A percentile compares a stretch with the other conserved stretches of the same genome.
Evolutionary conservation across 345 rosid species (phyloP).

Genomic region (Streptanthus diversifolius): DNA sequence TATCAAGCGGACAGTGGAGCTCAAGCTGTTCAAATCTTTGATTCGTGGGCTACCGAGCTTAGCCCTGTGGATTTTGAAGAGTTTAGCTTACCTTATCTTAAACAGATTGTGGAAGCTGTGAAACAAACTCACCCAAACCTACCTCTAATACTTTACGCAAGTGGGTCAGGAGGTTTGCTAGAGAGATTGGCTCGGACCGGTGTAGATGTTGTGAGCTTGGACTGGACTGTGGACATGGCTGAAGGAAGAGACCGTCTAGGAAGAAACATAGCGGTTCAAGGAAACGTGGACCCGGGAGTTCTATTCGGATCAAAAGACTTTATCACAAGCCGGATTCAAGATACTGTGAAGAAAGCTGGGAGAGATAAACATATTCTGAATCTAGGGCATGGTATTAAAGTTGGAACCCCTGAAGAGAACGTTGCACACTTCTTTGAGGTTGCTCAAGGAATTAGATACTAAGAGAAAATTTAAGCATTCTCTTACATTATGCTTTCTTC

Average conservation of each 20-base stretch:
- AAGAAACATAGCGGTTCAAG: slow-evolving; percentile 75
- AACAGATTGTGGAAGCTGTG: slow-evolving; percentile 78
- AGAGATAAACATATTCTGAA: slow-evolving; percentile 81
- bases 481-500: slow-evolving; percentile 4
- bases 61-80: slow-evolving; percentile 93
- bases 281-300: slow-evolving; percentile 91
- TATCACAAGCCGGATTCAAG: slow-evolving; percentile 76
- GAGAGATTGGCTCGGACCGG: slow-evolving; percentile 87
- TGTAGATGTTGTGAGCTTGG: slow-evolving; percentile 95
- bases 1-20: slow-evolving; percentile 89
- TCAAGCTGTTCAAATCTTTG: slow-evolving; percentile 97
- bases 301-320: slow-evolving; percentile 88
- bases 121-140: slow-evolving; percentile 83
- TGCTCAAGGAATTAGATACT: slow-evolving; percentile 77
- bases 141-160: slow-evolving; percentile 84
- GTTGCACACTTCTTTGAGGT: slow-evolving; percentile 94
- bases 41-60: slow-evolving; percentile 97
- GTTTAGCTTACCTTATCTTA: slow-evolving; percentile 87
- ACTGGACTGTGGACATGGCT: slow-evolving; percentile 98
- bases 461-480: background rate
- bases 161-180: slow-evolving; percentile 92
- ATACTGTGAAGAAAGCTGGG: slow-evolving; percentile 88
- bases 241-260: slow-evolving; percentile 90
- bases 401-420: slow-evolving; percentile 92
- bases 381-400: slow-evolving; percentile 92